phyloP scores from a whole-genome alignment of 805 yeast genomes.

The Wickerhamiella azymoides region DNA sequence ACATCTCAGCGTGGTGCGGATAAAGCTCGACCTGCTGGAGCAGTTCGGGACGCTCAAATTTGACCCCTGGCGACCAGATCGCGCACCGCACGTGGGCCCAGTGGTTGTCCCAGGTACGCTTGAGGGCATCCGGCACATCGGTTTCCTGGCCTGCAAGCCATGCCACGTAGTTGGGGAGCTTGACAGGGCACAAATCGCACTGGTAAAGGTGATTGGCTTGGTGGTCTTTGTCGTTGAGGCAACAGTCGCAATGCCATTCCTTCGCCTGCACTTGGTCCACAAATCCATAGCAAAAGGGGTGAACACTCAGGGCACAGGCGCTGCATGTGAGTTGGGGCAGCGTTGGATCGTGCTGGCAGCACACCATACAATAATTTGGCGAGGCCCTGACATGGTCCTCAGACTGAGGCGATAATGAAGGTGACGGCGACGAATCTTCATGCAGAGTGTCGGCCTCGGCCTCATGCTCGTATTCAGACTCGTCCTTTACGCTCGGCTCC shows the following conservation, averaged over 20 bases:
- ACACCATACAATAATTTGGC: conserved; percentile 41
- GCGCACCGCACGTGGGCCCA: conserved; percentile 79
- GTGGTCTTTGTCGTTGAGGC: conserved; percentile 58
- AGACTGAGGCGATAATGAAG: neutral
- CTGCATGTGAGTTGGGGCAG: conserved; percentile 40
- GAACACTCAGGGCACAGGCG: conserved; percentile 58
- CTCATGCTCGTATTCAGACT: too few species aligned
- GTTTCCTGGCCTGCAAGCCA: conserved; percentile 30
- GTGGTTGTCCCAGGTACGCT: conserved; percentile 47
- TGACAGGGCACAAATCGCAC: conserved; percentile 51
- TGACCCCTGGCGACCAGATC: conserved; percentile 34
- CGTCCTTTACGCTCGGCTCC: too few species aligned
- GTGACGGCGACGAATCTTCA: neutral
- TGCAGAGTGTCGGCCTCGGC: too few species aligned
- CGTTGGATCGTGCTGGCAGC: conserved; percentile 31
- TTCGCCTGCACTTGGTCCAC: conserved; percentile 12
- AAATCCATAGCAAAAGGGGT: conserved; percentile 55
- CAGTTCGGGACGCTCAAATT: conserved; percentile 29
- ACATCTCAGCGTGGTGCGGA: conserved; percentile 23
- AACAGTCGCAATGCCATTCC: conserved; percentile 70
- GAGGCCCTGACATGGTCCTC: neutral
- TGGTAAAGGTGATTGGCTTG: conserved; percentile 39
- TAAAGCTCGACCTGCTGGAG: conserved; percentile 38
- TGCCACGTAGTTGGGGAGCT: conserved; percentile 36
- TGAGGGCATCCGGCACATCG: conserved; percentile 48